These are phyloP conservation scores for Pseudonectria buxi DNA, from an alignment of 2,329 filamentous ascomycete species.

Conservation along the genomic window DNA sequence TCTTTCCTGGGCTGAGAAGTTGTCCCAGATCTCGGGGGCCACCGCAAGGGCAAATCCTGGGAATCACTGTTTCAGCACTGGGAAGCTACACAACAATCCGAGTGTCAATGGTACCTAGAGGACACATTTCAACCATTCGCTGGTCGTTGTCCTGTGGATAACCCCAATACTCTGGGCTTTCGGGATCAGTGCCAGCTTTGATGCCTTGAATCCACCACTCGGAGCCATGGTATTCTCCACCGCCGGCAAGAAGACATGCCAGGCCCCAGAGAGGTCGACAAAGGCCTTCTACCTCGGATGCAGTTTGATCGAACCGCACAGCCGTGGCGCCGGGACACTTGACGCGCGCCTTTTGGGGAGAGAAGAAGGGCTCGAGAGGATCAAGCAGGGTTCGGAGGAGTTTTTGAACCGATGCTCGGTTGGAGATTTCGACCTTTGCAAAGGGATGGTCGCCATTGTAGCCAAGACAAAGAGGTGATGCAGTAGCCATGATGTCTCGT, in stretches of 20 bases:
- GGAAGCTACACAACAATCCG: background rate
- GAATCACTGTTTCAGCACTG: background rate
- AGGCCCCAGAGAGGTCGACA: conserved; percentile 71
- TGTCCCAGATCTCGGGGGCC: conserved; percentile 59
- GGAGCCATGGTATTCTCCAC: conserved; percentile 56
- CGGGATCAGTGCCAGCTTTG: conserved; percentile 63
- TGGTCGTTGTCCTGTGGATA: conserved; percentile 70
- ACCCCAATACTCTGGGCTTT: conserved; percentile 68
- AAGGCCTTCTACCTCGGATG: conserved; percentile 70
- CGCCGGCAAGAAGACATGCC: conserved; percentile 62
- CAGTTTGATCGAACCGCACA: conserved; percentile 70
- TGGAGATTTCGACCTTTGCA: conserved; percentile 41
- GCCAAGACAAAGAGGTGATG: conserved; percentile 33
- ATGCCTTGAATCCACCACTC: conserved; percentile 62
- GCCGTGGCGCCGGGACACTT: conserved; percentile 63
- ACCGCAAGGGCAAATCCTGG: conserved; percentile 63
- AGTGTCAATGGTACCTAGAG: conserved; percentile 43
- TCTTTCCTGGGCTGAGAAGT: conserved; percentile 54
- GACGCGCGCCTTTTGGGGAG: conserved; percentile 56
- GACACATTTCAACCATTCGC: conserved; percentile 80
- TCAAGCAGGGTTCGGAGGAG: conserved; percentile 59
- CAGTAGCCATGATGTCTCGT: conserved; percentile 12
- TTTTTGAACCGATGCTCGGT: conserved; percentile 51
- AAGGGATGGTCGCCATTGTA: conserved; percentile 51
- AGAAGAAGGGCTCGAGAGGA: conserved; percentile 66